Conservation (phyloP, 2,329 filamentous ascomycete species). For the Dactylellina drechsleri region DNA sequence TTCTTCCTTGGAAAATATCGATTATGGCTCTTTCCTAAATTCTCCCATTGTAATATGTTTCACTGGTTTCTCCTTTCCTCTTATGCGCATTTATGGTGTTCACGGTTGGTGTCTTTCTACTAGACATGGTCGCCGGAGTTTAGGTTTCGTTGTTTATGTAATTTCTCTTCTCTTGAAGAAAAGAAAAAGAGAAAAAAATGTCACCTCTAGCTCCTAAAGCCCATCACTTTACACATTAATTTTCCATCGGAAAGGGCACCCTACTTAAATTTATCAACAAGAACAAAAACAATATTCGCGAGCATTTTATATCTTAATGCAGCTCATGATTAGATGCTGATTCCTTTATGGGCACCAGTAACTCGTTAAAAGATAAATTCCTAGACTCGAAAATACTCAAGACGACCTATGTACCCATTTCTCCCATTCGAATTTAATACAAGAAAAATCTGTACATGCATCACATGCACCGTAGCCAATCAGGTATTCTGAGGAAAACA, state of each 20-base stretch:
- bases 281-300: no score
- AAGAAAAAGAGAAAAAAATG: no score
- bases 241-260: no score
- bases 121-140: slow-evolving; percentile 14
- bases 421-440: not conserved
- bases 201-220: no score
- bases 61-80: slow-evolving; percentile 9
- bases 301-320: no score
- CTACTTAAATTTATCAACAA: no score
- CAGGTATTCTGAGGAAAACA: not conserved
- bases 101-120: not conserved
- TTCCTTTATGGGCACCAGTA: no score
- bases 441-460: not conserved
- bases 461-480: not conserved
- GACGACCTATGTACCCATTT: no score
- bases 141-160: not conserved
- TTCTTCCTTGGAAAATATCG: not conserved
- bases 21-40: not conserved
- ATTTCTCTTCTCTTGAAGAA: not conserved
- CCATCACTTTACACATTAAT: no score
- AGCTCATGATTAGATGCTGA: no score
- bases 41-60: slow-evolving; percentile 28
- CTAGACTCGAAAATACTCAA: no score
- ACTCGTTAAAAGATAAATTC: no score
- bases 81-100: not conserved